Conservation (phyloP, 2,329 filamentous ascomycete species). For the Ceratocystis cacaofunesta region DNA sequence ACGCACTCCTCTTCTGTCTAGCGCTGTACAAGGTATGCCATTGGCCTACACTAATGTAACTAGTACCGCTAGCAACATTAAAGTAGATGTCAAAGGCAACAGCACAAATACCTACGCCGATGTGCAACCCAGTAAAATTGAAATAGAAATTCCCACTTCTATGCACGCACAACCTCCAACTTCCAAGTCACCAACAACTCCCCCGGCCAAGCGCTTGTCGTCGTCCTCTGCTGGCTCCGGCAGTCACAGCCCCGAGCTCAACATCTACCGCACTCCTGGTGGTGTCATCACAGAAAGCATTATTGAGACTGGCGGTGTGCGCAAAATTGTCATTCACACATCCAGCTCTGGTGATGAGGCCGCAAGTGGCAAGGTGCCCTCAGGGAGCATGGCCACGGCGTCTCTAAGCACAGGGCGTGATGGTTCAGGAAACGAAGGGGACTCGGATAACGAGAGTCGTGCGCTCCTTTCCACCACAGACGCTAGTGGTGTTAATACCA, state of each 20-base stretch:
- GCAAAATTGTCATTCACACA: conserved; percentile 52
- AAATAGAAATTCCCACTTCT: not conserved
- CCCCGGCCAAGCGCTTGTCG: not conserved
- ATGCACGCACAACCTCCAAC: not conserved
- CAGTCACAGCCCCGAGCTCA: conserved; percentile 3
- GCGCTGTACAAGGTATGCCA: not conserved
- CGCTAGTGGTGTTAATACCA: not conserved
- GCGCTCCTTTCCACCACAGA: not conserved
- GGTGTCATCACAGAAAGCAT: conserved; percentile 68
- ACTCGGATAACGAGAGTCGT: not conserved
- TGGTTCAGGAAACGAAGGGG: not conserved
- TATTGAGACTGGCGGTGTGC: conserved; percentile 57
- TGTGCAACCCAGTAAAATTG: not conserved
- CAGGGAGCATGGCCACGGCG: not conserved
- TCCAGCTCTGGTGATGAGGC: conserved; percentile 25
- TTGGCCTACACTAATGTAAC: not conserved
- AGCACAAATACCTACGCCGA: conserved; percentile 2
- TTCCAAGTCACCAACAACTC: not conserved
- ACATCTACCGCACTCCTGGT: conserved; percentile 38
- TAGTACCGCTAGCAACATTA: conserved; percentile 20
- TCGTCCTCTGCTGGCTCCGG: not conserved
- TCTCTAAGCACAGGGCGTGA: not conserved
- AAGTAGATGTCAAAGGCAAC: conserved; percentile 14
- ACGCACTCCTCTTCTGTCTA: conserved; percentile 23
- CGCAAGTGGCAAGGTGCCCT: not conserved